These are phyloP conservation scores for Bretschneidera sinensis DNA, from an alignment of 345 rosid genomes.

Conservation along the genomic window DNA sequence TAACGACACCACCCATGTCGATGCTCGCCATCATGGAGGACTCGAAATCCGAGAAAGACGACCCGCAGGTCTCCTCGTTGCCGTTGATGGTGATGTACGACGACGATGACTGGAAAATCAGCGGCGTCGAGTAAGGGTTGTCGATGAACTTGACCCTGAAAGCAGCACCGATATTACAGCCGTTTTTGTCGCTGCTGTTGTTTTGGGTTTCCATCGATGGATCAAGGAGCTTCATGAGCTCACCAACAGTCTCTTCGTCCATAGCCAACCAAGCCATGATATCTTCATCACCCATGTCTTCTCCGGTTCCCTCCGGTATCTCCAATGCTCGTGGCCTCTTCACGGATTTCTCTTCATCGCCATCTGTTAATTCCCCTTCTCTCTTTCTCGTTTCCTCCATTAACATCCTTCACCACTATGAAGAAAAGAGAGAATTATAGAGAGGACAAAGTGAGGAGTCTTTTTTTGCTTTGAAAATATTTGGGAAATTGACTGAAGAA, in stretches of 20 bases:
- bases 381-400: conserved; percentile 35
- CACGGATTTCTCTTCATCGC: not conserved
- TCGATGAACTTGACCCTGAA: conserved; percentile 61
- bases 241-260: conserved; percentile 38
- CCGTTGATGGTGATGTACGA: conserved; percentile 76
- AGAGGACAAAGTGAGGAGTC: too few species aligned
- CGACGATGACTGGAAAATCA: conserved; percentile 49
- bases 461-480: too few species aligned
- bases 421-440: too few species aligned
- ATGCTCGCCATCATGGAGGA: conserved; percentile 77
- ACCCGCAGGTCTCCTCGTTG: conserved; percentile 84
- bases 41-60: conserved; percentile 69
- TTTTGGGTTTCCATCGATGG: conserved; percentile 12
- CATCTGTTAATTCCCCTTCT: conserved; percentile 1
- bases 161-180: not conserved
- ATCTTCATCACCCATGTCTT: conserved; percentile 23
- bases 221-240: conserved; percentile 58
- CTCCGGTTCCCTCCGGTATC: conserved; percentile 5
- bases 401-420: conserved; percentile 8
- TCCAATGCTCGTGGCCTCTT: conserved; percentile 16
- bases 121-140: conserved; percentile 50
- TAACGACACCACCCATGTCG: conserved; percentile 41
- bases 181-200: conserved; percentile 4
- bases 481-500: too few species aligned
- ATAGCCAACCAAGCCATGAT: conserved; percentile 27